Evolutionary conservation across 371 early-diverging fungal species (phyloP), one percentile per base, ranked within the genome.

Genomic region (Mucor racemosus): DNA sequence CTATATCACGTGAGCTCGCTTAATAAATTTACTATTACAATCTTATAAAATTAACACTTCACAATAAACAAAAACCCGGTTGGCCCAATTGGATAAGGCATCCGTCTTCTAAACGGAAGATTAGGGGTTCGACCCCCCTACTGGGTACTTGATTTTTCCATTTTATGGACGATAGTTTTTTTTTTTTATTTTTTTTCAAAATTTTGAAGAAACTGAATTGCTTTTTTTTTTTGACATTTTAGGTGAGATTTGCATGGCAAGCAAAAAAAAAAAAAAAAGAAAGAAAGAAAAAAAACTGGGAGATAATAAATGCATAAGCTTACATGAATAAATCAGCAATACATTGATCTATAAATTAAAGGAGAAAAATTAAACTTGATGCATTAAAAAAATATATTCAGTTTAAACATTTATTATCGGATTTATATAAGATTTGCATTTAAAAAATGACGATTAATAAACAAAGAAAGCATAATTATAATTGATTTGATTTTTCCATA

Each of bases 81-180:
- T 59, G 59, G 59, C 59, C 59, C 33, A 59, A 59, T 59, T 59
- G 59, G 59, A 59, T 59, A 59, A 42, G 59, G 59, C 59, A 59
- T 59, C 59, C 59, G 59, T 59, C 59, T 59, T 59, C 59, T 59
- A 59, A 59, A 59, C 59, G 59, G 41, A 42, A 59, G 44, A 42
- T 59, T 59, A 42, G 41, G 59, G 59, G 59, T 59, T 59, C 59
- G 41, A 59, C 59, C 59, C 59, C 59, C 59, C 41, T 59, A 58
- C 59, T 41, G 44, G 44, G 44, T 54, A 54, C 26, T 42, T 13
- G 10, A 17, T 40, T 39, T 58, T 58, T 58, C 3, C 3, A 3
- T 26, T 26, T 26, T 26, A 26, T n/a, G n/a, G 26, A 26, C 3
- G 26, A 26, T 26, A 26, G 3, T 26, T 26, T 26, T 26, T 3